Percentiles rank a stretch among this genome's conserved stretches.
Evolutionary conservation across 2,329 filamentous ascomycete genomes (phyloP).

Genomic region (Phoma sp.): DNA sequence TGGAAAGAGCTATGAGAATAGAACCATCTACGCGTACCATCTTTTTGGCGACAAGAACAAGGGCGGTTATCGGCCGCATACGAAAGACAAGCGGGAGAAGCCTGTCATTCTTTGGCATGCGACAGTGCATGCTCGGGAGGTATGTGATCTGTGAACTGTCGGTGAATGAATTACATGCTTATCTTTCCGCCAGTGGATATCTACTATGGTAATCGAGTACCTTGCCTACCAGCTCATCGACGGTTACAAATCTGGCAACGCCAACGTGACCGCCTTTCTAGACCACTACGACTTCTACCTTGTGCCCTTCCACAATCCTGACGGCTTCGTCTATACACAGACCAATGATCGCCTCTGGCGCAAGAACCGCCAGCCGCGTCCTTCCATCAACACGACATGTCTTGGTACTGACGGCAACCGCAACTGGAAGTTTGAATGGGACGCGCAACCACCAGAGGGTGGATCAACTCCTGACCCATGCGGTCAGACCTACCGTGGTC

Average conservation of each 20-base stretch:
- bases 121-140: constrained; percentile 44
- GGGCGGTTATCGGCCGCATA: constrained; percentile 11
- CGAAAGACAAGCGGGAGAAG: constrained; percentile 23
- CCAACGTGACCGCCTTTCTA: constrained; percentile 37
- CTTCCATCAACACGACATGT: constrained; percentile 36
- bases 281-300: constrained; percentile 44
- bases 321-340: constrained; percentile 44
- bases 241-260: constrained; percentile 34
- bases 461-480: constrained; percentile 39
- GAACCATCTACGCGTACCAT: constrained; percentile 39
- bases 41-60: constrained; percentile 33
- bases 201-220: constrained; percentile 38
- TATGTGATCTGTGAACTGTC: constrained; percentile 39
- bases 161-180: background rate
- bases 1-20: constrained; percentile 39
- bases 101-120: constrained; percentile 44
- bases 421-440: constrained; percentile 45
- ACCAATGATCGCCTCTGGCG: constrained; percentile 46
- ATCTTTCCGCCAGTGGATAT: constrained; percentile 12
- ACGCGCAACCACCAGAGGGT: constrained; percentile 33
- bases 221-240: constrained; percentile 38
- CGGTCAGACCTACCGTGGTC: constrained; percentile 42
- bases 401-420: constrained; percentile 45
- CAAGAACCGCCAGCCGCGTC: constrained; percentile 43
- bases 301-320: constrained; percentile 42